Percentiles rank a stretch among this genome's conserved stretches.
Evolutionary conservation across 495 filamentous ascomycete species (phyloP).

Genomic region (Annulohypoxylon stygium): DNA sequence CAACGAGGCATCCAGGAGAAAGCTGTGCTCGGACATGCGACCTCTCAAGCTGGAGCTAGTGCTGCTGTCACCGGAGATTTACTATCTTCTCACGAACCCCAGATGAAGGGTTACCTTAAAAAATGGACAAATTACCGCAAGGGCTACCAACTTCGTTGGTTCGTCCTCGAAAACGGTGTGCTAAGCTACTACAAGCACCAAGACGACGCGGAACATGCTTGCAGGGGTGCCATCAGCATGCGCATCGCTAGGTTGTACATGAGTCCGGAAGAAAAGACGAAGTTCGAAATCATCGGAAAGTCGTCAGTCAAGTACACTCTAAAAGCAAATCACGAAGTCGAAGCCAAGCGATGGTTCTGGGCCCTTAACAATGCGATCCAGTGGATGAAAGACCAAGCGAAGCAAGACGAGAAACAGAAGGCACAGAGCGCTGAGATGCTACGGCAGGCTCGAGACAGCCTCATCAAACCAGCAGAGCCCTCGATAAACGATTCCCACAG

Average conservation of each 20-base stretch:
- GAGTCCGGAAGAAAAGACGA: slow-evolving; percentile 96
- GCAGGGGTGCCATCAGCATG: slow-evolving; percentile 98
- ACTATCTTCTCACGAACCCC: slow-evolving; percentile 84
- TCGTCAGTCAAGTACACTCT: slow-evolving; percentile 99
- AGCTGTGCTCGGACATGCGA: slow-evolving; percentile 85
- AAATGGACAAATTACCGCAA: slow-evolving; percentile 99
- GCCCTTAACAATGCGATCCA: slow-evolving; percentile 98
- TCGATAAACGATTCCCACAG: slow-evolving; percentile 61
- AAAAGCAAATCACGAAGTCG: slow-evolving; percentile 95
- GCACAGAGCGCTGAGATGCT: slow-evolving; percentile 80
- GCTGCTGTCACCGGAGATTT: slow-evolving; percentile 69
- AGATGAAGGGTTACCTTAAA: slow-evolving; percentile 98
- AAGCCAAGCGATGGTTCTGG: slow-evolving; percentile 97
- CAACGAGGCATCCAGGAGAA: slow-evolving; percentile 97
- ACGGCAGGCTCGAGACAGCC: slow-evolving; percentile 78
- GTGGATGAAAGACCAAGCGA: slow-evolving; percentile 96
- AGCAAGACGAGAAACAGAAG: slow-evolving; percentile 82
- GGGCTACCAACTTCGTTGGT: slow-evolving; percentile 97
- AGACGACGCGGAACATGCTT: slow-evolving; percentile 92
- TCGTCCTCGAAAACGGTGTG: slow-evolving; percentile 96
- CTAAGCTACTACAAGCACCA: slow-evolving; percentile 99
- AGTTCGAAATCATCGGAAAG: slow-evolving; percentile 97
- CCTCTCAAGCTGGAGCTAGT: slow-evolving; percentile 67
- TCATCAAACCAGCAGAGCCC: slow-evolving; percentile 54
- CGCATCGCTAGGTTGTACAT: slow-evolving; percentile 92